Percentiles rank a stretch among this genome's conserved stretches.
Evolutionary conservation across 2,329 filamentous ascomycete species (phyloP).

Genomic region (Pseudocercospora eumusae): DNA sequence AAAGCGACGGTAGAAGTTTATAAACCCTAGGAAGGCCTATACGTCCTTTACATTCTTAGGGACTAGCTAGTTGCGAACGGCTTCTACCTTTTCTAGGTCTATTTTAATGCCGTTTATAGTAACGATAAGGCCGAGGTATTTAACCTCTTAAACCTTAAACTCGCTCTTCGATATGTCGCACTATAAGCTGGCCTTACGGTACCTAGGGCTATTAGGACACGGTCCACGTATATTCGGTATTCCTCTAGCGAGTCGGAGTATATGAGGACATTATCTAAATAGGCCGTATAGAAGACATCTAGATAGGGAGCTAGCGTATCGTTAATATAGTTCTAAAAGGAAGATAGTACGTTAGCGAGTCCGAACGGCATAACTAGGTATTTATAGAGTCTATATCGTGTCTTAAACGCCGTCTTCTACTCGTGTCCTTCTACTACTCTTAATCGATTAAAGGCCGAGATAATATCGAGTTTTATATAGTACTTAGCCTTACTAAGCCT

Average conservation of each 20-base stretch:
- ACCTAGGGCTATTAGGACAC: conserved; percentile 12
- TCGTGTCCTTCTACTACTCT: conserved; percentile 30
- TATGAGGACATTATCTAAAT: conserved; percentile 40
- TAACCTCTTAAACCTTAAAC: conserved; percentile 18
- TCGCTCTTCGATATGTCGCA: conserved; percentile 19
- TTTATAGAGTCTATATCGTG: conserved; percentile 30
- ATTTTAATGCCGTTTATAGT: neutral
- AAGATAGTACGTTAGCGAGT: conserved; percentile 27
- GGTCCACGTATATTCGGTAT: neutral
- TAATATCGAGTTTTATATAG: conserved; percentile 29
- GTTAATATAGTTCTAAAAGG: conserved; percentile 38
- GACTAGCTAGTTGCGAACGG: neutral
- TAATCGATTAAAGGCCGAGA: conserved; percentile 32
- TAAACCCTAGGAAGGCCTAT: neutral
- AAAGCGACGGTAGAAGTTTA: neutral
- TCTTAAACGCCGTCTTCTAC: conserved; percentile 31
- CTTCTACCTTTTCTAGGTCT: neutral
- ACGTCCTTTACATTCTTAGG: neutral
- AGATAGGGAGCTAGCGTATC: conserved; percentile 19
- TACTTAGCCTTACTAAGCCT: conserved; percentile 13
- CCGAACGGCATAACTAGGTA: conserved; percentile 36
- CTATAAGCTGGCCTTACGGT: conserved; percentile 14
- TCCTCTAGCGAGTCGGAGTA: conserved; percentile 23
- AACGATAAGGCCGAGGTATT: conserved; percentile 26
- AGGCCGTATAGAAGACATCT: conserved; percentile 30